Conservation (phyloP, 164 flowering plant genomes). For the Magnolia officinalis region DNA sequence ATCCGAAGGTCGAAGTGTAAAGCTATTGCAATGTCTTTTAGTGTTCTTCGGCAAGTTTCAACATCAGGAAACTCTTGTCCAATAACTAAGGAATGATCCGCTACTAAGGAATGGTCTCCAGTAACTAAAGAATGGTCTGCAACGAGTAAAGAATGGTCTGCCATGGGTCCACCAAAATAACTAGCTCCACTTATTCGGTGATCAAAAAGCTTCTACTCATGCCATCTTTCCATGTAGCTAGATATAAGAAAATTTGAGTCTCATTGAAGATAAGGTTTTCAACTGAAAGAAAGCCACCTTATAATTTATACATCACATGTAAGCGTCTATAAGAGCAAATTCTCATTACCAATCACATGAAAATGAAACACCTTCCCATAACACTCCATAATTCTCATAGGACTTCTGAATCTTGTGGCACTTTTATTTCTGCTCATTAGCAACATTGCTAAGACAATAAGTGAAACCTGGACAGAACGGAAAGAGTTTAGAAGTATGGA, state of each 20-base stretch:
- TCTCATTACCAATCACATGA: neutral
- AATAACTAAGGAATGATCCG: constrained; percentile 42
- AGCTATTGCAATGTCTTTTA: constrained; percentile 85
- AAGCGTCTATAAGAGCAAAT: neutral
- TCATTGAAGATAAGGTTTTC: neutral
- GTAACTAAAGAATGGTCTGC: constrained; percentile 1
- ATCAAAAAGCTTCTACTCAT: neutral
- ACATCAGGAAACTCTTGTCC: constrained; percentile 86
- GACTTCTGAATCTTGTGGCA: too few relatives aligned
- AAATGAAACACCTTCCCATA: too few relatives aligned
- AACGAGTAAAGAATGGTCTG: constrained; percentile 25
- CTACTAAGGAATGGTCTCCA: neutral
- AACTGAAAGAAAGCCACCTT: neutral
- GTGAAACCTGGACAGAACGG: too few relatives aligned
- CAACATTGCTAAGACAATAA: too few relatives aligned
- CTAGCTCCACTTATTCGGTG: neutral
- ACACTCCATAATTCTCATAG: too few relatives aligned
- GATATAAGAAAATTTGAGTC: neutral
- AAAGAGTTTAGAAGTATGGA: too few relatives aligned
- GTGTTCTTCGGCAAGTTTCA: constrained; percentile 56
- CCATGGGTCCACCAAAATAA: constrained; percentile 1
- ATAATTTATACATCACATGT: neutral
- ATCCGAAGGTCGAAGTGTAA: constrained; percentile 89
- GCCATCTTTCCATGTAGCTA: neutral
- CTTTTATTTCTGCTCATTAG: too few relatives aligned